Conservation (phyloP, 2,329 filamentous ascomycete species). For the Ilyonectria destructans region DNA sequence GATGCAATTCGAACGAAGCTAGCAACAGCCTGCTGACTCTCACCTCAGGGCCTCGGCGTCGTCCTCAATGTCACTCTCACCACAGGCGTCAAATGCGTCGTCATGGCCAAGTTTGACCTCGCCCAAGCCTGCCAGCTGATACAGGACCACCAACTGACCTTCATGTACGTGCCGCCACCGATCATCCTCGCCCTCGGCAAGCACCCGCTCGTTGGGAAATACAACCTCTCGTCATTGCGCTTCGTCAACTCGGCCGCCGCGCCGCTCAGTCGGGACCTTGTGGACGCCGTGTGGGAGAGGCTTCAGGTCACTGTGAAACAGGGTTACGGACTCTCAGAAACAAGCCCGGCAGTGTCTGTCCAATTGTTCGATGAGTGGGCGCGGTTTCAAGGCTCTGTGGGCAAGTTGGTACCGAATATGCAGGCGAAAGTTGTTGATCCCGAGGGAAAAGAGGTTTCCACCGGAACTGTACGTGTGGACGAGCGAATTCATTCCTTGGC, state of each 20-base stretch:
- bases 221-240: conserved; percentile 83
- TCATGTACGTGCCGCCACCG: conserved; percentile 87
- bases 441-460: conserved; percentile 69
- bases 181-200: conserved; percentile 87
- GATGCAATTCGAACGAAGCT: neutral
- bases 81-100: conserved; percentile 81
- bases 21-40: neutral
- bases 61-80: conserved; percentile 51
- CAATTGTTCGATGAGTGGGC: conserved; percentile 85
- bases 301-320: conserved; percentile 89
- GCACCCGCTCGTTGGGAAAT: conserved; percentile 83
- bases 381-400: conserved; percentile 83
- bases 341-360: conserved; percentile 83
- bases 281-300: conserved; percentile 81
- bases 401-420: conserved; percentile 84
- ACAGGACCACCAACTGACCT: conserved; percentile 82
- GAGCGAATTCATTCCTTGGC: too few species aligned
- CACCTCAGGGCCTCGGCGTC: conserved; percentile 52
- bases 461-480: conserved; percentile 60
- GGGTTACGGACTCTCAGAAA: conserved; percentile 92
- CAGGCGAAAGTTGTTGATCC: conserved; percentile 85
- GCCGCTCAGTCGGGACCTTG: conserved; percentile 85
- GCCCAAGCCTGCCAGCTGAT: conserved; percentile 84
- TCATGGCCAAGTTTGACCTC: conserved; percentile 84
- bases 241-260: conserved; percentile 93